A percentile compares a stretch with the other conserved stretches of the same genome.
Conservation (phyloP, 2,329 filamentous ascomycete species). For the Blastomyces parvus region DNA sequence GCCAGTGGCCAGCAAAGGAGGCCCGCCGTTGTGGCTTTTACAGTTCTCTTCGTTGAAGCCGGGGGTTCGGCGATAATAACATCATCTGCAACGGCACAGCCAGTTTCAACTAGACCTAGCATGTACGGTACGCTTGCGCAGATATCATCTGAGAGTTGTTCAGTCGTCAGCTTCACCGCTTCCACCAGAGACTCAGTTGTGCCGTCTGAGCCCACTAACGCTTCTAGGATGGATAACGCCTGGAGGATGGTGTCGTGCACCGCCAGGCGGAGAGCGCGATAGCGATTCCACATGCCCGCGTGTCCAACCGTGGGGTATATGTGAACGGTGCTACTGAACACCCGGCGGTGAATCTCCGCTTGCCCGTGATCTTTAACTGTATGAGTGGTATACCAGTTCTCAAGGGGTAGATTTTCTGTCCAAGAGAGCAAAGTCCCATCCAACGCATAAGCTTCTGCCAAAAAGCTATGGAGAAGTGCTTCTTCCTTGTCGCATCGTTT, state of each 20-base stretch:
- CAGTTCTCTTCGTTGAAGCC: not conserved
- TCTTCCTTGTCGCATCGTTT: not conserved
- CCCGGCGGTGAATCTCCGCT: not conserved
- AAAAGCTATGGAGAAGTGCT: not conserved
- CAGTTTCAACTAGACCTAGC: not conserved
- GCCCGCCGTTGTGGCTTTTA: not conserved
- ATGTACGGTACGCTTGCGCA: conserved; percentile 2
- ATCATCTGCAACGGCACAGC: not conserved
- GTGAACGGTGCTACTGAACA: not conserved
- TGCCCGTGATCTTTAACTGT: not conserved
- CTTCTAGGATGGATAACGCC: not conserved
- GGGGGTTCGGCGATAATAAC: not conserved
- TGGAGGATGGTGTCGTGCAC: not conserved
- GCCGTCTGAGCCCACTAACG: not conserved
- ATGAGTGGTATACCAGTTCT: not conserved
- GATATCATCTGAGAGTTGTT: not conserved
- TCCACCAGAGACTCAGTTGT: not conserved
- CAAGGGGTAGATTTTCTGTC: not conserved
- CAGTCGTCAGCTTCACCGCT: not conserved
- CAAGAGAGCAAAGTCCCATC: not conserved
- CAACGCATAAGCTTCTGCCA: not conserved
- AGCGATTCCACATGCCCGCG: conserved; percentile 6
- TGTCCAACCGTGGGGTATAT: conserved; percentile 3
- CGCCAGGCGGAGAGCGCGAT: not conserved
- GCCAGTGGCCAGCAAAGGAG: conserved; percentile 6